Evolutionary conservation across 1,284 basidiomycete genomes (phyloP).

Genomic region (Exobasidium cylindrosporum): DNA sequence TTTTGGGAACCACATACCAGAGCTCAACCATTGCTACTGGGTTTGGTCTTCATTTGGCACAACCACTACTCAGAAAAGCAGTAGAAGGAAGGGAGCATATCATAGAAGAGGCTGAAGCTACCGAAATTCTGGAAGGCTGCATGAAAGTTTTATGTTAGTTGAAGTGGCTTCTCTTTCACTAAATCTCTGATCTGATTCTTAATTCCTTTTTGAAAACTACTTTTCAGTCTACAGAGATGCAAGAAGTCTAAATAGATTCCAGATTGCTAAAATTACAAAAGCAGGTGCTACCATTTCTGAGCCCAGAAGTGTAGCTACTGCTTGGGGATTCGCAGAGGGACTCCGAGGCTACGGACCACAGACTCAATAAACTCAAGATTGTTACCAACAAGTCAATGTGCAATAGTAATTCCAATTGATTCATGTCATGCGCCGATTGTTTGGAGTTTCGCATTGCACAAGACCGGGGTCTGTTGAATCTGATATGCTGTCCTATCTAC

Average conservation of each 20-base stretch:
- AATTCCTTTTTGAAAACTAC: background rate
- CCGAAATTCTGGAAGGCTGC: constrained; percentile 74
- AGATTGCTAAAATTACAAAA: constrained; percentile 84
- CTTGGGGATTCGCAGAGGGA: constrained; percentile 89
- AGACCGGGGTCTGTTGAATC: too few species aligned
- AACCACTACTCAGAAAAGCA: constrained; percentile 83
- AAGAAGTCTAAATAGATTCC: constrained; percentile 94
- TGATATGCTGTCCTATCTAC: too few species aligned
- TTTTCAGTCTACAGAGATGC: constrained; percentile 82
- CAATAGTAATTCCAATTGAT: background rate
- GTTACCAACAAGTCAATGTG: background rate
- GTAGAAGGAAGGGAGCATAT: constrained; percentile 76
- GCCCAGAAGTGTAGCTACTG: constrained; percentile 71
- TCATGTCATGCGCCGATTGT: background rate
- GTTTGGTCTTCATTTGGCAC: constrained; percentile 90
- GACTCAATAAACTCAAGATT: constrained; percentile 49
- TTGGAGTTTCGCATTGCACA: too few species aligned
- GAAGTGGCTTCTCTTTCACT: background rate
- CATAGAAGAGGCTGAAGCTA: constrained; percentile 76
- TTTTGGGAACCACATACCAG: constrained; percentile 93
- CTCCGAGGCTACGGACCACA: constrained; percentile 67
- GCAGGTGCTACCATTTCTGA: constrained; percentile 78
- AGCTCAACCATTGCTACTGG: constrained; percentile 94
- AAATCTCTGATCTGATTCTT: background rate
- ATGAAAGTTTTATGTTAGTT: constrained; percentile 77